phyloP scores from a whole-genome alignment of 495 filamentous ascomycete species.

The Podospora tetraspora region DNA sequence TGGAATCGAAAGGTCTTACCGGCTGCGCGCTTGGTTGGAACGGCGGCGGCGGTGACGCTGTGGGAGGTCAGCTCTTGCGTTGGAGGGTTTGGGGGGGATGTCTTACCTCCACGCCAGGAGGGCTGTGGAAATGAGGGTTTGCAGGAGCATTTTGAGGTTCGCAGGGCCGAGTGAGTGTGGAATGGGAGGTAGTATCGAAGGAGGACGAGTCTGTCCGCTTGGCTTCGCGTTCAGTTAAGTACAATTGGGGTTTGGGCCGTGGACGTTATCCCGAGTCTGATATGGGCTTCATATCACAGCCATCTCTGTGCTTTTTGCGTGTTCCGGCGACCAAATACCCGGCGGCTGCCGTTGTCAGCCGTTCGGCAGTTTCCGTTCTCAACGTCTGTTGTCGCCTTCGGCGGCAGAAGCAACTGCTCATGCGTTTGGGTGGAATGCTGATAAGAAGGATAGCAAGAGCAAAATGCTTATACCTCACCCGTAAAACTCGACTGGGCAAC shows the following conservation, averaged over 20 bases:
- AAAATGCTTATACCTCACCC: not conserved
- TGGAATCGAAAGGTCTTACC: slow-evolving; percentile 22
- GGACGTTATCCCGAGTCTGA: slow-evolving; percentile 5
- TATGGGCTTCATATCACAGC: not conserved
- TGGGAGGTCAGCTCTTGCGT: not conserved
- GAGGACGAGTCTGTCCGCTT: not conserved
- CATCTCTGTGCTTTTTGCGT: not conserved
- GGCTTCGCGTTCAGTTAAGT: not conserved
- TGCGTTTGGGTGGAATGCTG: not conserved
- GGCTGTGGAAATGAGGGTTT: slow-evolving; percentile 11
- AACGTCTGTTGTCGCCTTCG: not conserved
- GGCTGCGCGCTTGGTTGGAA: not conserved
- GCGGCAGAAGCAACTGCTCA: not conserved
- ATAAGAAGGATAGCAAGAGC: too few species aligned
- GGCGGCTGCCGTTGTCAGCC: not conserved
- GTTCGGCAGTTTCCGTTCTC: not conserved
- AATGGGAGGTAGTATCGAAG: not conserved
- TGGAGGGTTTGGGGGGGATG: not conserved
- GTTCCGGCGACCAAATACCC: slow-evolving; percentile 5
- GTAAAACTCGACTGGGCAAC: not conserved
- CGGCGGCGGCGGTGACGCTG: slow-evolving; percentile 18
- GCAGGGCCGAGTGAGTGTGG: not conserved
- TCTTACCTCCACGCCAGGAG: slow-evolving; percentile 19
- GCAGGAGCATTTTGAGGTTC: slow-evolving; percentile 17
- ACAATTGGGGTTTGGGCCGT: not conserved